These are phyloP conservation scores for Akanthomyces muscarius DNA, from an alignment of 2,329 filamentous ascomycete species.

Conservation along the genomic window DNA sequence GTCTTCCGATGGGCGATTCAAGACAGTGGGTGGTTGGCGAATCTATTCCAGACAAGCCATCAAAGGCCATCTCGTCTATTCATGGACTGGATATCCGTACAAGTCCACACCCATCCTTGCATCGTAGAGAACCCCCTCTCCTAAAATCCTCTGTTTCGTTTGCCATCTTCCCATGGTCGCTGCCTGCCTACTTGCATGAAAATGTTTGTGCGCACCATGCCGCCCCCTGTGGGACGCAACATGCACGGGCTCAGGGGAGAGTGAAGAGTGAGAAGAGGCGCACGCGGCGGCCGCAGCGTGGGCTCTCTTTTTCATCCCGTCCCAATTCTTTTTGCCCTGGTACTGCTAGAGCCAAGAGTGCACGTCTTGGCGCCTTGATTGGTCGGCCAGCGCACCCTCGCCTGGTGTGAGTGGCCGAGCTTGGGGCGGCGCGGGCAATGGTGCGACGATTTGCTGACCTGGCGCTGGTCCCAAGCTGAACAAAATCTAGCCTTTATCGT, in stretches of 20 bases:
- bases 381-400: not conserved
- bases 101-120: too few relatives aligned
- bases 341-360: not conserved
- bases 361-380: not conserved
- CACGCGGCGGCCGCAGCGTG: too few relatives aligned
- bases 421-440: not conserved
- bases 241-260: conserved; percentile 7
- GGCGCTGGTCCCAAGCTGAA: not conserved
- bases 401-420: not conserved
- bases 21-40: not conserved
- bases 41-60: conserved; percentile 1
- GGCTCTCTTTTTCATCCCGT: not conserved
- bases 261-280: too few relatives aligned
- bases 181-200: too few relatives aligned
- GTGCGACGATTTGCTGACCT: conserved; percentile 7
- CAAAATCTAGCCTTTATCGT: not conserved
- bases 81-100: not conserved
- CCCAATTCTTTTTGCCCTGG: not conserved
- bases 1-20: not conserved
- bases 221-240: not conserved
- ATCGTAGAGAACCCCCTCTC: not conserved
- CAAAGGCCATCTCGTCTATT: not conserved
- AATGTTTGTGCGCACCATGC: not conserved
- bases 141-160: not conserved
- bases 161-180: not conserved